Evolutionary conservation across 2,329 filamentous ascomycete species (phyloP).

Genomic region (Diaporthe ampelina): DNA sequence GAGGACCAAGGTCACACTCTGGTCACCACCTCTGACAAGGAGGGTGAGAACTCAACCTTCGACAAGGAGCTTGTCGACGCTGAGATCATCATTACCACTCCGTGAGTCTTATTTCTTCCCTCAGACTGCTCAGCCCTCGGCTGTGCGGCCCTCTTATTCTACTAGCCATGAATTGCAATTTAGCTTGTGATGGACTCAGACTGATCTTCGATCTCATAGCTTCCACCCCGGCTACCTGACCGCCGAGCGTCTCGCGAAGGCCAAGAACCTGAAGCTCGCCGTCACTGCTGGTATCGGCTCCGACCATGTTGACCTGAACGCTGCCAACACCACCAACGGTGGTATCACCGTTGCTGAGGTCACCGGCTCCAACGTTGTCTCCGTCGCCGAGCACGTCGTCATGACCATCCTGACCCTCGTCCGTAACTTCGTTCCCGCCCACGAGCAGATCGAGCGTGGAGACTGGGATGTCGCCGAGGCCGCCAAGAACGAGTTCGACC

Average conservation of each 20-base stretch:
- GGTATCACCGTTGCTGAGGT: slow-evolving; percentile 98
- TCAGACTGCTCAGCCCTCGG: neutral
- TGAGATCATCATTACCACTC: slow-evolving; percentile 99
- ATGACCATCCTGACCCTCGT: slow-evolving; percentile 98
- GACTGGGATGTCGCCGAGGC: slow-evolving; percentile 97
- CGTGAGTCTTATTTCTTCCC: slow-evolving; percentile 65
- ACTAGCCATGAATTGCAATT: neutral
- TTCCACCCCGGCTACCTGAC: slow-evolving; percentile 99
- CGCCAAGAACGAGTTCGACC: slow-evolving; percentile 98
- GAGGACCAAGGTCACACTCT: slow-evolving; percentile 97
- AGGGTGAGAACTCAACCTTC: slow-evolving; percentile 91
- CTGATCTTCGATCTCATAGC: slow-evolving; percentile 58
- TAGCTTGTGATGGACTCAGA: neutral
- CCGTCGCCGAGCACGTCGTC: slow-evolving; percentile 97
- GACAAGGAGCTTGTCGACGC: slow-evolving; percentile 97
- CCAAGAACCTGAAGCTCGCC: slow-evolving; percentile 98
- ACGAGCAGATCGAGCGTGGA: slow-evolving; percentile 90
- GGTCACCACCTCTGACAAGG: slow-evolving; percentile 97
- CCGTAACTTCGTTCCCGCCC: slow-evolving; percentile 98
- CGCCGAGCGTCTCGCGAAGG: slow-evolving; percentile 94
- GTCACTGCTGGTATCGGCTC: slow-evolving; percentile 98
- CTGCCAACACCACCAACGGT: slow-evolving; percentile 98
- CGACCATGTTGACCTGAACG: slow-evolving; percentile 97
- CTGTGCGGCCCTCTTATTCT: neutral
- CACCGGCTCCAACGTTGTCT: slow-evolving; percentile 98